Conservation (phyloP, 2,329 filamentous ascomycete species). For the Pyrenochaeta sp. region DNA sequence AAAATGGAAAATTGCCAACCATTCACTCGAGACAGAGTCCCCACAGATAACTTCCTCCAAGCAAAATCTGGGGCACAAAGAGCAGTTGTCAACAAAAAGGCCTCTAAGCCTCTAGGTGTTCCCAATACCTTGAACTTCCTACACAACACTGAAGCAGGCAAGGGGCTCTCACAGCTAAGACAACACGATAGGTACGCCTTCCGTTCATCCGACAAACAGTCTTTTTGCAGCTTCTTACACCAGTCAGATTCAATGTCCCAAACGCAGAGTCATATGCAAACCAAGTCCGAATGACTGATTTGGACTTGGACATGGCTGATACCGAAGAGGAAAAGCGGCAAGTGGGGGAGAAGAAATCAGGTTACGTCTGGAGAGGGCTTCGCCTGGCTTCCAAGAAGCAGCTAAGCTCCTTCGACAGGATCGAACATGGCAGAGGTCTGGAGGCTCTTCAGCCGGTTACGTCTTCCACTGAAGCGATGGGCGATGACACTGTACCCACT, state of each 20-base stretch:
- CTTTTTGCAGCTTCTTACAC: conserved; percentile 33
- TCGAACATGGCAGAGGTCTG: conserved; percentile 77
- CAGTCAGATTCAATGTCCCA: conserved; percentile 71
- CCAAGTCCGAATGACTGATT: conserved; percentile 79
- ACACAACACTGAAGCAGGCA: conserved; percentile 68
- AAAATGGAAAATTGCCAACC: conserved; percentile 92
- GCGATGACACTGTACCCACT: conserved; percentile 44
- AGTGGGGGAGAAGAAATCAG: conserved; percentile 76
- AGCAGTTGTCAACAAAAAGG: conserved; percentile 73
- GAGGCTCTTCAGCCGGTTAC: conserved; percentile 57
- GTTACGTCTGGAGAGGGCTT: conserved; percentile 89
- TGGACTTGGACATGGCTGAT: conserved; percentile 84
- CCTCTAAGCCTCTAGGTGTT: conserved; percentile 60
- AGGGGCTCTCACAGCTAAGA: conserved; percentile 75
- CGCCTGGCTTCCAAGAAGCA: conserved; percentile 79
- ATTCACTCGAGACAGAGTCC: conserved; percentile 79
- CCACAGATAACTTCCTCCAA: conserved; percentile 72
- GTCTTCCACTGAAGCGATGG: conserved; percentile 44
- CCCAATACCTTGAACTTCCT: conserved; percentile 68
- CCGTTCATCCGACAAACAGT: conserved; percentile 34
- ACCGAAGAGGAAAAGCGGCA: conserved; percentile 67
- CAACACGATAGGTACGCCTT: conserved; percentile 61
- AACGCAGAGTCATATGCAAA: conserved; percentile 74
- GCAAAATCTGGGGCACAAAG: conserved; percentile 73
- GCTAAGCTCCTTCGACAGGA: conserved; percentile 82